Evolutionary conservation across 345 rosid species (phyloP).

Genomic region (Hypericum androsaemum): DNA sequence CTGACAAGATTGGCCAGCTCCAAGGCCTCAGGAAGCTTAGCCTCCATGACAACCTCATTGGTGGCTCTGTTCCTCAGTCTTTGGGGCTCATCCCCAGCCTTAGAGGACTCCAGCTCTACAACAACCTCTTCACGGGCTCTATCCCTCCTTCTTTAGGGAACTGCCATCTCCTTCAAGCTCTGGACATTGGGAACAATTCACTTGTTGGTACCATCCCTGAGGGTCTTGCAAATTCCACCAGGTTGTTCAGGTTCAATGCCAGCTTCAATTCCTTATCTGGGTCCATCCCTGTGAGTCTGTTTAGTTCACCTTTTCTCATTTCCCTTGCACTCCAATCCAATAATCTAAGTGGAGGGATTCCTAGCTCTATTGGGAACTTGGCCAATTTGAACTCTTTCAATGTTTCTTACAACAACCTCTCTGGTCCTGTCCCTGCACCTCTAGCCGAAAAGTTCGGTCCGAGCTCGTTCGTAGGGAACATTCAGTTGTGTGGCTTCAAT

Average conservation of each 20-base stretch:
- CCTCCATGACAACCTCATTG: constrained; percentile 17
- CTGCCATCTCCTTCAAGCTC: constrained; percentile 14
- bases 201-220: neutral
- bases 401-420: constrained; percentile 21
- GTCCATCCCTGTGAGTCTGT: constrained; percentile 34
- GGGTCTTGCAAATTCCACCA: neutral
- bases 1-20: constrained; percentile 22
- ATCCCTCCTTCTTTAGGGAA: constrained; percentile 21
- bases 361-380: constrained; percentile 10
- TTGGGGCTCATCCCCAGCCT: constrained; percentile 16
- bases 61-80: constrained; percentile 14
- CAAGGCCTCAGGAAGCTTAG: constrained; percentile 19
- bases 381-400: constrained; percentile 8
- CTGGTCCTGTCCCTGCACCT: constrained; percentile 15
- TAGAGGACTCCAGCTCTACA: constrained; percentile 20
- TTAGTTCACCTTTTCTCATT: constrained; percentile 38
- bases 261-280: constrained; percentile 55
- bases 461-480: constrained; percentile 18
- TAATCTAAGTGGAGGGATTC: constrained; percentile 21
- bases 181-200: constrained; percentile 10
- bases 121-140: constrained; percentile 15
- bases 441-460: constrained; percentile 17
- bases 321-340: constrained; percentile 51
- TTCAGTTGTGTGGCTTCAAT: constrained; percentile 17
- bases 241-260: constrained; percentile 27